Evolutionary conservation across 2,329 filamentous ascomycete genomes (phyloP), one percentile per base, ranked within the genome.

Genomic region (Anisogramma anomala): DNA sequence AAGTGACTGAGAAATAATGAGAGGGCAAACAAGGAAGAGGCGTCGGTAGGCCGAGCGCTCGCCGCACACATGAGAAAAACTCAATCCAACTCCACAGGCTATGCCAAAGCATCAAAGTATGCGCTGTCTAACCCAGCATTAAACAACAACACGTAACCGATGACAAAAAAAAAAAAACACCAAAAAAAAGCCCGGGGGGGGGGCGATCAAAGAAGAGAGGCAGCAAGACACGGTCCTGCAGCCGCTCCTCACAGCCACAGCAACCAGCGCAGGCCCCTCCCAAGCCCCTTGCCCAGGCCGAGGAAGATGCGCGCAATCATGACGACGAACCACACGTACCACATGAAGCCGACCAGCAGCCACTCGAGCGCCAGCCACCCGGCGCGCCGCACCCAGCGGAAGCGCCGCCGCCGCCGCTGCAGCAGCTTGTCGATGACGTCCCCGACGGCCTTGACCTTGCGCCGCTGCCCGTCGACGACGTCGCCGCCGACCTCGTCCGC

Each of bases 271-370:
- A 83, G 67, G 8, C 73, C 70, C 9, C 67, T 63, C 36, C 77
- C 64, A 0, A 75, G 54, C 2, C 77, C 78, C 33, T 72, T 72
- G 33, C 80, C 71, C 1, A 82, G 51, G 9, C 79, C 77, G 45
- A 78, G 65, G 26, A 83, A 62, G 11, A 84, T 59, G 45, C 84
- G 74, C 38, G 82, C 67, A 18, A 89, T 67, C 58, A 87, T 83
- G 18, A 95, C 88, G 25, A 94, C 67, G 45, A 93, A 76, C 87
- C 89, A 96, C 13, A 93, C 79, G 61, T 82, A 86, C 87, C 91
- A 95, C 79, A 96, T 85, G 51, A 93, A 74, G 3, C 83, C 84
- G 28, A 96, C 77, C 14, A 96, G 71, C 36, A 77, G 65, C 86
- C 87, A 95, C 66, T 96, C 89, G 13, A 95, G 74, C 15, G 81